Evolutionary conservation across 495 filamentous ascomycete species (phyloP).

Genomic region (Parmelia sp.): DNA sequence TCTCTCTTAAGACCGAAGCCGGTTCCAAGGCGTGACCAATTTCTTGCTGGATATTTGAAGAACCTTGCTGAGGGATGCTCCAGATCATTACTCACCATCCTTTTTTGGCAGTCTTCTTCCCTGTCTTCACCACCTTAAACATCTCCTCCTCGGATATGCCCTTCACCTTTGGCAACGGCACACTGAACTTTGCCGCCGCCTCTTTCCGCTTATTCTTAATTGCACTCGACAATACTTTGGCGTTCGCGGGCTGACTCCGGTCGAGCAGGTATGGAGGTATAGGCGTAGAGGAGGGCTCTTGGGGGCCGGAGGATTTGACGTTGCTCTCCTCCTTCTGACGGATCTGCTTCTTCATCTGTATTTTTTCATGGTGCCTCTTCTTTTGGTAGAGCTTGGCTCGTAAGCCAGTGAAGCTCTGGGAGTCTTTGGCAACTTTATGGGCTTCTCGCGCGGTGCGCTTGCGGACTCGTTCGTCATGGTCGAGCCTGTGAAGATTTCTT

Average conservation of each 20-base stretch:
- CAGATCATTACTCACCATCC: not conserved
- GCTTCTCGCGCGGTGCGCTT: constrained; percentile 83
- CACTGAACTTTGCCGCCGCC: constrained; percentile 92
- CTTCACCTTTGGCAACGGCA: constrained; percentile 88
- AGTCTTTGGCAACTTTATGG: constrained; percentile 77
- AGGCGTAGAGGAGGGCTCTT: constrained; percentile 64
- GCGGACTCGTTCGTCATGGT: constrained; percentile 84
- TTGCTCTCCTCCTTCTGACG: constrained; percentile 90
- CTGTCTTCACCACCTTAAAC: constrained; percentile 97
- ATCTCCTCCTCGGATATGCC: constrained; percentile 97
- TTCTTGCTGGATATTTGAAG: constrained; percentile 18
- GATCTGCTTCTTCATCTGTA: constrained; percentile 97
- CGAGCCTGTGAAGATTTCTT: constrained; percentile 44
- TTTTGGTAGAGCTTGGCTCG: constrained; percentile 92
- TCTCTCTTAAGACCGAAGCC: constrained; percentile 24
- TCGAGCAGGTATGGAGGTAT: constrained; percentile 88
- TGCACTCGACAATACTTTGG: constrained; percentile 77
- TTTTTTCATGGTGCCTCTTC: constrained; percentile 93
- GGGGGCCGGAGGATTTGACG: constrained; percentile 78
- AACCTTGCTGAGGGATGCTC: not conserved
- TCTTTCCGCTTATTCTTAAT: constrained; percentile 87
- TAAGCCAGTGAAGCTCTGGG: constrained; percentile 85
- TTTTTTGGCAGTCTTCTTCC: constrained; percentile 71
- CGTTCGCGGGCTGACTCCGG: constrained; percentile 73
- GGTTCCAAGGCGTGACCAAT: not conserved